Evolutionary conservation across 371 early-diverging fungal genomes (phyloP).

Genomic region (Mortierella sp.): DNA sequence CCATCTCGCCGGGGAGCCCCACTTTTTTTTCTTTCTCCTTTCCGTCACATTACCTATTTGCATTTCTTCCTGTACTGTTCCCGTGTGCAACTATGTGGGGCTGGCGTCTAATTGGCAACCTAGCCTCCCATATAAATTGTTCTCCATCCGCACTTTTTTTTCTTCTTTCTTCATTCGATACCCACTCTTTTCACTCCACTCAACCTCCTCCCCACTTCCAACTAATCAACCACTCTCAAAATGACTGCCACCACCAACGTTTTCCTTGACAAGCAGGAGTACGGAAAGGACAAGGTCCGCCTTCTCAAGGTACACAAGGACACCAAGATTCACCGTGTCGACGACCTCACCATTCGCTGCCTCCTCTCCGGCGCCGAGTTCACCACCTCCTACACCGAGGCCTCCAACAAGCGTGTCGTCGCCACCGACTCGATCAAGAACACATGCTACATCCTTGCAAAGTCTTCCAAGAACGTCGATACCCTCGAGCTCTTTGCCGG

Average conservation of each 20-base stretch:
- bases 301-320: conserved; percentile 80
- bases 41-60: neutral
- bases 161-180: neutral
- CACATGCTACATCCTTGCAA: conserved; percentile 82
- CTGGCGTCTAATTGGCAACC: neutral
- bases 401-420: conserved; percentile 76
- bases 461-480: conserved; percentile 74
- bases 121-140: neutral
- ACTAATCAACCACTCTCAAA: conserved; percentile 10
- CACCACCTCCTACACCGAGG: conserved; percentile 82
- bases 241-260: conserved; percentile 19
- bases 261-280: conserved; percentile 44
- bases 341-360: conserved; percentile 81
- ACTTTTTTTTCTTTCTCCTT: neutral
- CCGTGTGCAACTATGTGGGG: neutral
- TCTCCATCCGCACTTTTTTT: neutral
- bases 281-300: conserved; percentile 83
- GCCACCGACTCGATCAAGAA: conserved; percentile 87
- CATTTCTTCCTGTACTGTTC: neutral
- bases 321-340: conserved; percentile 71
- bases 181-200: neutral
- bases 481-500: conserved; percentile 79
- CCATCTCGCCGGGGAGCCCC: conserved; percentile 7
- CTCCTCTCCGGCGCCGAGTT: conserved; percentile 78
- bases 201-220: neutral